Evolutionary conservation across 1,284 basidiomycete species (phyloP).

Genomic region (Anthracocystis walkeri): DNA sequence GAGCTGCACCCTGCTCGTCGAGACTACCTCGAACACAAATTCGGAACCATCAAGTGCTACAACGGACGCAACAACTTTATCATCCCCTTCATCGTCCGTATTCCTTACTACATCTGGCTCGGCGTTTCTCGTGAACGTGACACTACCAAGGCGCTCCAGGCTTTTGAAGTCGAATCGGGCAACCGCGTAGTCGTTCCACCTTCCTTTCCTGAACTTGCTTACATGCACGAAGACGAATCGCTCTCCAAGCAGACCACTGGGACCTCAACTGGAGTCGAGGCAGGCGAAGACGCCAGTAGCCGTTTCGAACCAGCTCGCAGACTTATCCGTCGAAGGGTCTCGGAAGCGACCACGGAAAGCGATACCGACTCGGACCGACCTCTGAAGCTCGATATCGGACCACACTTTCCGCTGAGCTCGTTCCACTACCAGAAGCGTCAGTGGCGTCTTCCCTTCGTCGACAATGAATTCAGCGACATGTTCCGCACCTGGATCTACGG

Average conservation of each 20-base stretch:
- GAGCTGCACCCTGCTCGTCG: conserved; percentile 76
- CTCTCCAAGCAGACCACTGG: conserved; percentile 44
- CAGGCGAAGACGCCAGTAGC: conserved; percentile 68
- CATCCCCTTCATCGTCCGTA: conserved; percentile 77
- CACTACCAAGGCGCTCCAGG: conserved; percentile 75
- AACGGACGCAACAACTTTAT: conserved; percentile 82
- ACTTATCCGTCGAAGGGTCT: conserved; percentile 67
- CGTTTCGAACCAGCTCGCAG: conserved; percentile 59
- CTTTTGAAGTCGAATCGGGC: conserved; percentile 80
- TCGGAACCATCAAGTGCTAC: conserved; percentile 77
- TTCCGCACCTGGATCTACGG: conserved; percentile 81
- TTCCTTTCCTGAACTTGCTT: conserved; percentile 65
- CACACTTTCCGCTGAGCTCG: conserved; percentile 74
- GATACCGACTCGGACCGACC: conserved; percentile 68
- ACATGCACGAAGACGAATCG: conserved; percentile 35
- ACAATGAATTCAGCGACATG: conserved; percentile 79
- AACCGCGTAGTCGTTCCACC: conserved; percentile 72
- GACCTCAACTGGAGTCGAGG: conserved; percentile 68
- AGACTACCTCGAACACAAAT: conserved; percentile 84
- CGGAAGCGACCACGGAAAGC: conserved; percentile 71
- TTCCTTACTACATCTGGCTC: conserved; percentile 82
- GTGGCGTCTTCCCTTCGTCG: conserved; percentile 79
- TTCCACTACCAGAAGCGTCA: conserved; percentile 80
- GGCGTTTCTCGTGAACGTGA: conserved; percentile 79
- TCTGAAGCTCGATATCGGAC: conserved; percentile 62